Percentiles rank a stretch among this genome's conserved stretches.
These are phyloP conservation scores for Acanthamoeba quina DNA, from an alignment of 208 protist genomes.

Conservation along the genomic window DNA sequence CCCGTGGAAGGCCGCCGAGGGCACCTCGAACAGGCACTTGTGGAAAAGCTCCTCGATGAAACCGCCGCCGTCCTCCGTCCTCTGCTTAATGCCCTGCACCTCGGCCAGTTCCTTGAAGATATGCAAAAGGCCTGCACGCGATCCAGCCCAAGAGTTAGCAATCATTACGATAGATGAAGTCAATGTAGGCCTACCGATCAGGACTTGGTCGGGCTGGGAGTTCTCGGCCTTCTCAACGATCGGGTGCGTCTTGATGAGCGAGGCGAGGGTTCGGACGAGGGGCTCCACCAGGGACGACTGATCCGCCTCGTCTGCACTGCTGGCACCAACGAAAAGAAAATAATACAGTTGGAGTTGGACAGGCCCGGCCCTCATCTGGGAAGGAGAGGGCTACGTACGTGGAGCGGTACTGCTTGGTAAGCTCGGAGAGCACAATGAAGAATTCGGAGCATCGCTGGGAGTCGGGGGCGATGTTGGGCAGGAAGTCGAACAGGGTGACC, in stretches of 20 bases:
- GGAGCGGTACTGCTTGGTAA: not conserved
- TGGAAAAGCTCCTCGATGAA: conserved; percentile 79
- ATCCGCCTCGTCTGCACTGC: not conserved
- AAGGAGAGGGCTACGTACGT: not conserved
- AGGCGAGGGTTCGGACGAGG: conserved; percentile 12
- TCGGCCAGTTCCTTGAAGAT: conserved; percentile 9
- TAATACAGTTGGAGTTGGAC: too few species aligned
- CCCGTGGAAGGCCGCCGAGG: conserved; percentile 77
- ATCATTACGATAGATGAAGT: not conserved
- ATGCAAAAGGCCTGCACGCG: not conserved
- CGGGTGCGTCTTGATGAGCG: conserved; percentile 77
- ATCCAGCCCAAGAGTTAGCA: not conserved
- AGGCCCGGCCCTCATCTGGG: too few species aligned
- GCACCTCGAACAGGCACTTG: conserved; percentile 88
- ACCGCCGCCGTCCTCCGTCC: not conserved
- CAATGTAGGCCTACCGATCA: conserved; percentile 51
- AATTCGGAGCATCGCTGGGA: conserved; percentile 35
- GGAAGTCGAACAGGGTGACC: conserved; percentile 11
- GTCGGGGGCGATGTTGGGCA: conserved; percentile 30
- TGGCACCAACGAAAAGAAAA: too few species aligned
- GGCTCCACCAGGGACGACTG: not conserved
- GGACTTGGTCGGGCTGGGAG: conserved; percentile 58
- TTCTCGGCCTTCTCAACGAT: conserved; percentile 79
- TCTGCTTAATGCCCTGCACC: not conserved
- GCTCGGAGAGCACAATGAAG: conserved; percentile 18